Percentiles rank a stretch among this genome's conserved stretches.
phyloP scores from a whole-genome alignment of 1,284 basidiomycete species.

The Pterula multifida region DNA sequence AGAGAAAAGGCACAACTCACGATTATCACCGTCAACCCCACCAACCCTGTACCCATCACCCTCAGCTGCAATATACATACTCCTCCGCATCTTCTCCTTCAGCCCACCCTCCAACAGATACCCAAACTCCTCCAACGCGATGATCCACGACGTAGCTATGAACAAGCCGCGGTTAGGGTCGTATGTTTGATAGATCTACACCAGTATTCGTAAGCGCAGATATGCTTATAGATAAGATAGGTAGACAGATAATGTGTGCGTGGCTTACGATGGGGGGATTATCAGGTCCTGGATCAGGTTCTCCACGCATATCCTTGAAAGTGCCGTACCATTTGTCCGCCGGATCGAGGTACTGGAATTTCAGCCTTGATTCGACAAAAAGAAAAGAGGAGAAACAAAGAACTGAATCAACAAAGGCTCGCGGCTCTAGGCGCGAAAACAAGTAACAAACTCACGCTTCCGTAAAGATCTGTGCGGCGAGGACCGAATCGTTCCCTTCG shows the following conservation, averaged over 20 bases:
- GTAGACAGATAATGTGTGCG: neutral
- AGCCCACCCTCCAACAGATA: constrained; percentile 16
- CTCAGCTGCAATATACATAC: constrained; percentile 20
- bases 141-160: constrained; percentile 19
- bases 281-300: constrained; percentile 15
- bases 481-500: constrained; percentile 13
- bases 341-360: constrained; percentile 16
- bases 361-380: neutral
- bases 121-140: constrained; percentile 19
- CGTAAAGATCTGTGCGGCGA: constrained; percentile 14
- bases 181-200: constrained; percentile 17
- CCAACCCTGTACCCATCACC: constrained; percentile 21
- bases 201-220: neutral
- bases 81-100: constrained; percentile 14
- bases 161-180: constrained; percentile 18
- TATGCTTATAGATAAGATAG: neutral
- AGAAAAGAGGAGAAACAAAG: no score
- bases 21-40: constrained; percentile 19
- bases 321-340: constrained; percentile 19
- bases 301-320: constrained; percentile 11
- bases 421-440: neutral
- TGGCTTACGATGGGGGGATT: constrained; percentile 14
- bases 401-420: neutral
- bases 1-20: constrained; percentile 9
- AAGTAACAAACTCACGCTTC: constrained; percentile 14